Evolutionary conservation across 345 rosid genomes (phyloP).

Genomic region (Eucalyptus paniculata): DNA sequence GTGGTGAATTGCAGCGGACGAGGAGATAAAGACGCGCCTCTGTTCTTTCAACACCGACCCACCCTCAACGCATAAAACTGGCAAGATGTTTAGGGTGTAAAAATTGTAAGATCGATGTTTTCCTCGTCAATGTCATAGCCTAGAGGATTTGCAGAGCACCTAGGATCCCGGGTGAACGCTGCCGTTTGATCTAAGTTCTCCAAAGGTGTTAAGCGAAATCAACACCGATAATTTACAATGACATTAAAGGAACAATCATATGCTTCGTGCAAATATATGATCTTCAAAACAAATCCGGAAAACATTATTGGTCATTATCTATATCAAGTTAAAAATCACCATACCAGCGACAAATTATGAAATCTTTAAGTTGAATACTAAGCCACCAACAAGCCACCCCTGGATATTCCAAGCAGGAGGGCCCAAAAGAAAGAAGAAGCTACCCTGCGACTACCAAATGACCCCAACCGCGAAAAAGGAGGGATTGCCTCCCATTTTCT

Average conservation of each 20-base stretch:
- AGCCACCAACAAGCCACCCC: not conserved
- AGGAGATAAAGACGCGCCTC: conserved; percentile 56
- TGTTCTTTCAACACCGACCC: not conserved
- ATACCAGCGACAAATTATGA: not conserved
- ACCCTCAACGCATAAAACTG: not conserved
- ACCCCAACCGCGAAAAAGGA: not conserved
- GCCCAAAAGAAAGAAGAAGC: not conserved
- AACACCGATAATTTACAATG: not conserved
- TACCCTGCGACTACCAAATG: not conserved
- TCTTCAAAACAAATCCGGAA: not conserved
- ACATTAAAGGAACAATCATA: not conserved
- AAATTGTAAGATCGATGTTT: not conserved
- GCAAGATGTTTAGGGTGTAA: not conserved
- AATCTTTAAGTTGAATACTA: not conserved
- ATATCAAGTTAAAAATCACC: not conserved
- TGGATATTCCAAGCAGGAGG: not conserved
- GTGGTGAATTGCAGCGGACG: conserved; percentile 65
- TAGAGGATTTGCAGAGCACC: not conserved
- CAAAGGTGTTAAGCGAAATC: not conserved
- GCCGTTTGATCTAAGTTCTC: not conserved
- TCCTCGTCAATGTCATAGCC: not conserved
- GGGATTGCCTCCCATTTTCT: not conserved
- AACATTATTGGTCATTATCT: not conserved
- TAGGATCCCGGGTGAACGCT: not conserved
- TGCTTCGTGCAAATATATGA: not conserved